Evolutionary conservation across 1,139 yeast genomes (phyloP).

Genomic region (Hansenula sp.): DNA sequence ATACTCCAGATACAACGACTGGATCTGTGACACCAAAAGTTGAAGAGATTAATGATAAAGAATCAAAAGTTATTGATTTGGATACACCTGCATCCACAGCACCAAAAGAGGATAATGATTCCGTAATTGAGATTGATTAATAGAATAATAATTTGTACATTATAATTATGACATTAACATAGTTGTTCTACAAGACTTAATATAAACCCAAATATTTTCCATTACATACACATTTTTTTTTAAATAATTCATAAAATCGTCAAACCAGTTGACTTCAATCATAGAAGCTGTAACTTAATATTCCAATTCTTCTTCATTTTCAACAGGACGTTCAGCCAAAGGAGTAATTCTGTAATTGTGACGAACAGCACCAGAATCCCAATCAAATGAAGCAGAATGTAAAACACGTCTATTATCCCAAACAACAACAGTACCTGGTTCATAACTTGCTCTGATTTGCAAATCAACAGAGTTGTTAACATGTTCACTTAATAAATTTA

Average conservation of each 20-base stretch:
- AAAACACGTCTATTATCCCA: constrained; percentile 70
- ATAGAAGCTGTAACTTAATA: no score
- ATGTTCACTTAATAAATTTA: constrained; percentile 48
- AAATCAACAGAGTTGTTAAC: constrained; percentile 47
- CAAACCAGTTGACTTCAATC: no score
- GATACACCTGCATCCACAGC: no score
- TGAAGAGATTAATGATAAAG: neutral
- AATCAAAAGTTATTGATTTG: neutral
- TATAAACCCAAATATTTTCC: no score
- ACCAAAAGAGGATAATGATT: neutral
- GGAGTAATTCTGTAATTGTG: constrained; percentile 70
- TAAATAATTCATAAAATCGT: no score
- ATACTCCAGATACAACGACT: no score
- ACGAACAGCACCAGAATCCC: constrained; percentile 51
- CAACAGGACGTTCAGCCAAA: constrained; percentile 35
- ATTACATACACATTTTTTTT: neutral
- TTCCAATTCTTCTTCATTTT: constrained; percentile 15
- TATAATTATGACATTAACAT: neutral
- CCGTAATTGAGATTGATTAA: neutral
- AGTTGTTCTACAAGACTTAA: no score
- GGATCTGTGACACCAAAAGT: no score
- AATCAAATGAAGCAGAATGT: constrained; percentile 63
- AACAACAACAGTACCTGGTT: constrained; percentile 55
- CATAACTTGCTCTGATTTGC: constrained; percentile 56
- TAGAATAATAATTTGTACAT: neutral